phyloP scores from a whole-genome alignment of 2,329 filamentous ascomycete genomes.

The Biscogniauxia marginata region DNA sequence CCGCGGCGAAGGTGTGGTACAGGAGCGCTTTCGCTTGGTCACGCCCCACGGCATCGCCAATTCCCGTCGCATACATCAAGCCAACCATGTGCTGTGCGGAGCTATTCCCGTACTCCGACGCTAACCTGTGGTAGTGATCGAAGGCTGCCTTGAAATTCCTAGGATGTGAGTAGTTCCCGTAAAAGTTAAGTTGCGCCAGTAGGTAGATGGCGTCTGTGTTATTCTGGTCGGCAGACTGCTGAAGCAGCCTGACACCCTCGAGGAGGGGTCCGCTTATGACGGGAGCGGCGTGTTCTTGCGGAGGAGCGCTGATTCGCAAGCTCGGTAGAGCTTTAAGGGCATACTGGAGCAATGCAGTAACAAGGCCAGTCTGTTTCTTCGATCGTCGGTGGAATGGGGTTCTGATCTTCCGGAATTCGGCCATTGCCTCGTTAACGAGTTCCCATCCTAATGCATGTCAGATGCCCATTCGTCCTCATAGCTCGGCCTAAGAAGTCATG shows the following conservation, averaged over 20 bases:
- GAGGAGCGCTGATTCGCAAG: conserved; percentile 47
- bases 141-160: conserved; percentile 79
- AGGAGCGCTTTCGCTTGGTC: conserved; percentile 90
- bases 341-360: conserved; percentile 44
- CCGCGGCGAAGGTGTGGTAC: conserved; percentile 91
- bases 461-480: background rate
- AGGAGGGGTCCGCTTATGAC: conserved; percentile 44
- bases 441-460: conserved; percentile 44
- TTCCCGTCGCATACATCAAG: conserved; percentile 91
- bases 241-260: conserved; percentile 52
- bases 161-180: conserved; percentile 88
- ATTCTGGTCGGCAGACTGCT: conserved; percentile 52
- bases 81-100: conserved; percentile 96
- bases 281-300: conserved; percentile 37
- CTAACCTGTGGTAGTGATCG: conserved; percentile 75
- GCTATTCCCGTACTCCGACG: conserved; percentile 75
- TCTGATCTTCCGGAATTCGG: conserved; percentile 50
- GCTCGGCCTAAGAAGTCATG: background rate
- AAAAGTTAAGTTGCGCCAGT: conserved; percentile 93
- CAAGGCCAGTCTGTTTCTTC: conserved; percentile 43
- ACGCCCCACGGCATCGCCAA: conserved; percentile 75
- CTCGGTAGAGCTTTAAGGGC: conserved; percentile 50
- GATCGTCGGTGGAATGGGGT: conserved; percentile 43
- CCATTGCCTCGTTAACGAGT: conserved; percentile 51
- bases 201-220: conserved; percentile 85